A percentile compares a stretch with the other conserved stretches of the same genome.
phyloP scores from a whole-genome alignment of 768 basidiomycete species.

The Plicaturopsis crispa region DNA sequence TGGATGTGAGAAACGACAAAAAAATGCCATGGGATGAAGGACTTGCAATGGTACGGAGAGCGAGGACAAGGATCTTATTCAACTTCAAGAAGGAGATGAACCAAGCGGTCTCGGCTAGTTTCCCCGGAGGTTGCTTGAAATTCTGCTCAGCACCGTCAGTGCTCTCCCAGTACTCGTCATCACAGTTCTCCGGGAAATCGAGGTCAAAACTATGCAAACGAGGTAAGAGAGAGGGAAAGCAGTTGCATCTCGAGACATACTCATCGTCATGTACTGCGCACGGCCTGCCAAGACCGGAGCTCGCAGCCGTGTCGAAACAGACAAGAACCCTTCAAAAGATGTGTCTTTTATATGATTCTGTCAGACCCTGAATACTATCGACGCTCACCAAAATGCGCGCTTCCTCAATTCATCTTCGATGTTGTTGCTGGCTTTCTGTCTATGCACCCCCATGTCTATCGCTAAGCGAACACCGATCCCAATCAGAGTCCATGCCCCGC shows the following conservation, averaged over 20 bases:
- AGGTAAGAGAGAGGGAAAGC: neutral
- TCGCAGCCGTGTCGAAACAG: conserved; percentile 21
- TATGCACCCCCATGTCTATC: conserved; percentile 44
- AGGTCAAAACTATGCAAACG: conserved; percentile 64
- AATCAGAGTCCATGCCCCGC: conserved; percentile 34
- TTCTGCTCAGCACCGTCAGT: too few relatives aligned
- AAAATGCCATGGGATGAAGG: conserved; percentile 35
- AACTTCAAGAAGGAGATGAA: conserved; percentile 38
- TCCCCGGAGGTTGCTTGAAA: conserved; percentile 37
- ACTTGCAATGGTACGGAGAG: conserved; percentile 35
- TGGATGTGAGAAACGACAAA: too few relatives aligned
- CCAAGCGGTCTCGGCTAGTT: conserved; percentile 27
- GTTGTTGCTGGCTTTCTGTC: conserved; percentile 19
- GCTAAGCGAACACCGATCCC: conserved; percentile 40
- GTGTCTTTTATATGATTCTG: conserved; percentile 8
- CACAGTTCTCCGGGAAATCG: conserved; percentile 56
- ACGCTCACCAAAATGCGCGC: conserved; percentile 28
- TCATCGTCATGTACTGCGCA: conserved; percentile 66
- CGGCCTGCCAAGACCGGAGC: conserved; percentile 55
- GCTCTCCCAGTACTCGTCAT: conserved; percentile 41
- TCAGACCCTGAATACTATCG: conserved; percentile 9
- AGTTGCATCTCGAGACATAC: conserved; percentile 30
- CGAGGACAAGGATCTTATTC: conserved; percentile 34
- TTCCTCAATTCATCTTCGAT: conserved; percentile 45
- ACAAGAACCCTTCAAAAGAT: conserved; percentile 20